These are phyloP conservation scores for Pseudozyma thailandica DNA, from an alignment of 1,284 basidiomycete species.

Conservation along the genomic window DNA sequence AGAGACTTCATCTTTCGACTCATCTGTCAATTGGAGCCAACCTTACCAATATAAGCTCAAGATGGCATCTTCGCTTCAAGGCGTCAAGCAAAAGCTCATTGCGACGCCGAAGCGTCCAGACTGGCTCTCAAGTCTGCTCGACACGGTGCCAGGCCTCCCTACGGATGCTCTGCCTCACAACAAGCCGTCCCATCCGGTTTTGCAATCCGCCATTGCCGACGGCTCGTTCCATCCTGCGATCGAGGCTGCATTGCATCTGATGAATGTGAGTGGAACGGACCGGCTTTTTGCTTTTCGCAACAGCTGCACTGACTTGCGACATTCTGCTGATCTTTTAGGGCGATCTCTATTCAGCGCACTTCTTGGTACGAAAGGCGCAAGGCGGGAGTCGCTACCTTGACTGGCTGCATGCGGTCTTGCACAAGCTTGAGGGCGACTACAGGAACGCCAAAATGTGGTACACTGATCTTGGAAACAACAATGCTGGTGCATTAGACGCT, in stretches of 20 bases:
- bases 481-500: slow-evolving; percentile 3
- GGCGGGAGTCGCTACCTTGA: slow-evolving; percentile 36
- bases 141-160: slow-evolving; percentile 11
- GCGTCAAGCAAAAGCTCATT: slow-evolving; percentile 6
- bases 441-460: slow-evolving; percentile 49
- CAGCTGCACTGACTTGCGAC: background rate
- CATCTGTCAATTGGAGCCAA: too few relatives aligned
- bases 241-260: slow-evolving; percentile 33
- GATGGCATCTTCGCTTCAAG: slow-evolving; percentile 12
- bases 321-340: slow-evolving; percentile 1
- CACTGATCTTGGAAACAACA: slow-evolving; percentile 32
- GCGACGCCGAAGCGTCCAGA: background rate
- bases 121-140: slow-evolving; percentile 17
- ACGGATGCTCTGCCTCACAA: slow-evolving; percentile 20
- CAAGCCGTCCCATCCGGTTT: slow-evolving; percentile 12
- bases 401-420: slow-evolving; percentile 41
- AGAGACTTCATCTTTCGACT: background rate
- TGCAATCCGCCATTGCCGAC: slow-evolving; percentile 20
- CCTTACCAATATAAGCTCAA: too few relatives aligned
- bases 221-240: slow-evolving; percentile 23
- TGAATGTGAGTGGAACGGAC: slow-evolving; percentile 20
- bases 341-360: slow-evolving; percentile 42
- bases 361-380: slow-evolving; percentile 38
- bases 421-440: slow-evolving; percentile 42
- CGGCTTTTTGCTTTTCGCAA: background rate